Conservation (phyloP, 2,329 filamentous ascomycete genomes). For the Colletotrichum cereale region DNA sequence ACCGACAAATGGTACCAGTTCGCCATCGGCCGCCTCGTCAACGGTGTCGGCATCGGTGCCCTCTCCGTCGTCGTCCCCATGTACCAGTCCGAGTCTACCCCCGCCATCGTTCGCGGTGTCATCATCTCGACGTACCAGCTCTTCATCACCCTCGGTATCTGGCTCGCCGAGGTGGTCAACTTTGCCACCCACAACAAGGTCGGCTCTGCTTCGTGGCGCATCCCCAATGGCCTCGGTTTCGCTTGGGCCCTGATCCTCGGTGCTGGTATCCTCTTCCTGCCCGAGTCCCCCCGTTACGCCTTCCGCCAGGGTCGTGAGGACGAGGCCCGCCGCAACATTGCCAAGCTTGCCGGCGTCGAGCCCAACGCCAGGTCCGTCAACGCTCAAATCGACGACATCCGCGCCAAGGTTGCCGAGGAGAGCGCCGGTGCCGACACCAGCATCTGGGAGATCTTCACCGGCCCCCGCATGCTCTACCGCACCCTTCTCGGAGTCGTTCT, state of each 20-base stretch:
- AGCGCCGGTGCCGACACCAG: constrained; percentile 57
- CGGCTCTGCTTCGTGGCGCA: constrained; percentile 69
- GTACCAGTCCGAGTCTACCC: constrained; percentile 77
- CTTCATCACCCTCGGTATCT: constrained; percentile 77
- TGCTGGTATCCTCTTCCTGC: constrained; percentile 63
- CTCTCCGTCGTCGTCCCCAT: constrained; percentile 75
- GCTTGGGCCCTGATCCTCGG: constrained; percentile 67
- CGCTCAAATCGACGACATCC: constrained; percentile 64
- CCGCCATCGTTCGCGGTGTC: constrained; percentile 72
- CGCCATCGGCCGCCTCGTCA: constrained; percentile 74
- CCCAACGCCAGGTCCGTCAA: constrained; percentile 56
- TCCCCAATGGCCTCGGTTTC: constrained; percentile 70
- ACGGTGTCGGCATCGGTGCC: constrained; percentile 74
- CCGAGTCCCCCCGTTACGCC: constrained; percentile 66
- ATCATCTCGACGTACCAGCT: constrained; percentile 76
- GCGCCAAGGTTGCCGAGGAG: constrained; percentile 63
- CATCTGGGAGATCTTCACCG: constrained; percentile 74
- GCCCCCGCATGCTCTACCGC: constrained; percentile 74
- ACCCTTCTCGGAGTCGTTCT: constrained; percentile 72
- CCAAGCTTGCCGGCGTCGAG: constrained; percentile 58
- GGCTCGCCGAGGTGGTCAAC: constrained; percentile 69
- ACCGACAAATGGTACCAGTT: constrained; percentile 71
- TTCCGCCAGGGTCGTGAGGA: constrained; percentile 61
- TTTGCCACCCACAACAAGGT: constrained; percentile 66
- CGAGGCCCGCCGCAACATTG: constrained; percentile 63